Base-by-base conservation (phyloP, 1,284 basidiomycete species). In the Naganishia cerealis region DNA sequence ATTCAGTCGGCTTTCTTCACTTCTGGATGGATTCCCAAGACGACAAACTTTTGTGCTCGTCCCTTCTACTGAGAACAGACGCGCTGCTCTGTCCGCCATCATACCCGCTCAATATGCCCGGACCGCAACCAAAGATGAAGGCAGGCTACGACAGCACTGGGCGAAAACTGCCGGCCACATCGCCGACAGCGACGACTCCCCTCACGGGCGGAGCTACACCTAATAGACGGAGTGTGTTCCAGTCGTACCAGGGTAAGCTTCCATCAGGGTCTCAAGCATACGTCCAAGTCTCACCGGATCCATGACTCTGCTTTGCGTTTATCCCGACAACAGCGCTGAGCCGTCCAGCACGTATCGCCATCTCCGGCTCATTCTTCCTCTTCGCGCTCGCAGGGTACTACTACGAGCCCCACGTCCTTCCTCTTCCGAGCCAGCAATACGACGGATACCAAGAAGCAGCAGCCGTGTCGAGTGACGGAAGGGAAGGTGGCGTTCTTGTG, bases 301-400 rank as follows among this genome's bases (percentile, higher is more conserved):
- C 12, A 33, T 56, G 33, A 38, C 42, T 26, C 24, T 15, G 13
- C 24, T 8, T 8, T 16, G 33, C 9, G 5, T 50, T 24, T 24
- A n/a, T 10, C 16, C 43, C 18, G 4, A 21, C n/a, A 15, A 24
- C 21, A 63, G 61, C 33, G 5, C 38, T 63, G 5, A 21, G n/a
- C 15, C 61, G 61, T 16, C 50, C 61, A 24, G 61, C 61, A 63
- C 50, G 50, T 15, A 40, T 63, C 50, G 61, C 61, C 61, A 63
- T 63, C 61, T 63, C 61, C n/a, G 61, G 61, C 38, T 63, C 61
- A 15, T 63, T 63, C 24, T 63, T 63, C 50, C 61, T 63, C 50
- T 63, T 63, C 26, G 61, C 61, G 0, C 39, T 63, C 8, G 61
- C 61, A 13, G 61, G 61, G 39, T 63, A 63, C 61, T 63, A 63